A percentile compares a stretch with the other conserved stretches of the same genome.
Evolutionary conservation across 164 flowering plant genomes (phyloP).

Genomic region (Macadamia integrifolia): DNA sequence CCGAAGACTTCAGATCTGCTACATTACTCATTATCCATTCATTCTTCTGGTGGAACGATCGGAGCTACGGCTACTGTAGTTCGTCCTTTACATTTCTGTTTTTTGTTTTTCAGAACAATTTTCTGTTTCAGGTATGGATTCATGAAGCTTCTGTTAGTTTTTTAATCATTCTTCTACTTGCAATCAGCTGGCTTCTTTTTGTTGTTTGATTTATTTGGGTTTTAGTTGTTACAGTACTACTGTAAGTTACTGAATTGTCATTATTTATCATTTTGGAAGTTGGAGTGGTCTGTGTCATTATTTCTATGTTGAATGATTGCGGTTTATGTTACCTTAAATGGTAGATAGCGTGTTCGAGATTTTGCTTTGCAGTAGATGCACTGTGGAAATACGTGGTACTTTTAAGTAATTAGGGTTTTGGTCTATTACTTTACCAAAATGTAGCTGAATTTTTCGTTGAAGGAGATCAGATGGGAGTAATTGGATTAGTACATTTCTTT

Average conservation of each 20-base stretch:
- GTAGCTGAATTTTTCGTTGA: too few relatives aligned
- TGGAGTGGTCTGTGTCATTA: neutral
- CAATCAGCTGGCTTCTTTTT: neutral
- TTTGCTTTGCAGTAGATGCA: too few relatives aligned
- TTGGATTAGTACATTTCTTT: too few relatives aligned
- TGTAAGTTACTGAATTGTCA: neutral
- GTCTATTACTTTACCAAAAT: too few relatives aligned
- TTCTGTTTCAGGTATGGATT: constrained; percentile 3
- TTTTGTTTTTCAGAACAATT: neutral
- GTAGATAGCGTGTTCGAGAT: too few relatives aligned
- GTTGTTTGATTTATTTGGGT: neutral
- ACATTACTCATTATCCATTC: neutral
- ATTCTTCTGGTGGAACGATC: neutral
- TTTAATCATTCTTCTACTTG: too few relatives aligned
- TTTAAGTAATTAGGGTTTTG: too few relatives aligned
- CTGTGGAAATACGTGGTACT: too few relatives aligned
- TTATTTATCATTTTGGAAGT: neutral
- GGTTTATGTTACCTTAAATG: too few relatives aligned
- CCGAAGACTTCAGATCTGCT: neutral
- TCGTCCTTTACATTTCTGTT: neutral
- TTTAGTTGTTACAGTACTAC: neutral
- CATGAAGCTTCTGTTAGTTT: neutral
- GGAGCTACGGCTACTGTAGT: neutral
- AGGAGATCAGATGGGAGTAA: too few relatives aligned
- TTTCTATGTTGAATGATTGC: too few relatives aligned